These are phyloP conservation scores for Sungouiella blattae DNA, from an alignment of 805 yeast genomes.

Conservation along the genomic window DNA sequence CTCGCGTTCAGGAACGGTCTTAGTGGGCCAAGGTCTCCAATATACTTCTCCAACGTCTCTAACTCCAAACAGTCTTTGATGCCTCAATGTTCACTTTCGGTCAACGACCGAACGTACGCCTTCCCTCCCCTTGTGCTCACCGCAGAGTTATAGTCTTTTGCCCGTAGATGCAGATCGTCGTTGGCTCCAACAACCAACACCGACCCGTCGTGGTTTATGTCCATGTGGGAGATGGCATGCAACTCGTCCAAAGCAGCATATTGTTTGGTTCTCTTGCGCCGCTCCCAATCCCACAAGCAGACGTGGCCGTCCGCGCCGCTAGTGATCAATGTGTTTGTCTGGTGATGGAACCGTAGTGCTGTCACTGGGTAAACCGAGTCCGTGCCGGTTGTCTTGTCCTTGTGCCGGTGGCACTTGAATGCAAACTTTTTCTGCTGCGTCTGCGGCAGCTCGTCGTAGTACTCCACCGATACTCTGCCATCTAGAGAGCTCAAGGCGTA, in stretches of 20 bases:
- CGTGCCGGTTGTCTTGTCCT: constrained; percentile 33
- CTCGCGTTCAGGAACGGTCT: no score
- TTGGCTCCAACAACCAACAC: constrained; percentile 11
- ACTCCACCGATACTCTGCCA: constrained; percentile 77
- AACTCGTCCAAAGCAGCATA: constrained; percentile 11
- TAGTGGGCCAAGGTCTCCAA: no score
- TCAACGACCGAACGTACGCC: constrained; percentile 6
- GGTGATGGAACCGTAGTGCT: constrained; percentile 40
- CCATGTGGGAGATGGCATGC: constrained; percentile 13
- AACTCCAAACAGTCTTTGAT: no score
- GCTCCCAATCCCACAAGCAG: constrained; percentile 48
- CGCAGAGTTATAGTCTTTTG: neutral
- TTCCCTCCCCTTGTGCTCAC: constrained; percentile 1
- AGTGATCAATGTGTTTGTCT: constrained; percentile 41
- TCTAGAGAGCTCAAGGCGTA: constrained; percentile 73
- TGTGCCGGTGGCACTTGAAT: constrained; percentile 70
- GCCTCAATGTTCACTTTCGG: constrained; percentile 9
- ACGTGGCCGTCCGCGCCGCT: constrained; percentile 51
- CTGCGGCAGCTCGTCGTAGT: constrained; percentile 47
- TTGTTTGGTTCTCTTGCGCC: constrained; percentile 42
- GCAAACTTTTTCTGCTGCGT: constrained; percentile 53
- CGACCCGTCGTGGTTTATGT: constrained; percentile 9
- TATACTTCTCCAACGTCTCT: no score
- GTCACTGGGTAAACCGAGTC: constrained; percentile 56
- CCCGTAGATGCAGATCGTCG: constrained; percentile 10